Evolutionary conservation across 257 asterid genomes (phyloP).

Genomic region (Rubia yunnanensis): DNA sequence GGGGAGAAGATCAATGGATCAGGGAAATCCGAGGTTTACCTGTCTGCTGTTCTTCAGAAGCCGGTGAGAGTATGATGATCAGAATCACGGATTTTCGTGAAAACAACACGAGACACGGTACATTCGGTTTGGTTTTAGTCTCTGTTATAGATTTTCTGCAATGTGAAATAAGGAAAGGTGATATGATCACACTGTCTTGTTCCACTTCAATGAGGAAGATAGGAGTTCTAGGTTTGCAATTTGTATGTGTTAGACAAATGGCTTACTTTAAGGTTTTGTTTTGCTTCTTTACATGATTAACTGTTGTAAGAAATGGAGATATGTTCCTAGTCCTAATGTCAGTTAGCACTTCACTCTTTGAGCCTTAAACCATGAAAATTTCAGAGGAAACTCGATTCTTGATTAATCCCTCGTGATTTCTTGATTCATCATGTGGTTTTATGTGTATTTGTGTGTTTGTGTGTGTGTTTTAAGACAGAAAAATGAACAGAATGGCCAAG

Average conservation of each 20-base stretch:
- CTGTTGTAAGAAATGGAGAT: constrained; percentile 6
- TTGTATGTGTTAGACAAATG: constrained; percentile 8
- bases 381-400: no score
- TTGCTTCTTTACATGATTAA: constrained; percentile 16
- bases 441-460: background rate
- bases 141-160: constrained; percentile 25
- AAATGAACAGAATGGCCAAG: background rate
- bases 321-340: constrained; percentile 1
- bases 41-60: constrained; percentile 72
- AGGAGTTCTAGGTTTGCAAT: constrained; percentile 13
- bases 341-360: constrained; percentile 9
- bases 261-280: constrained; percentile 12
- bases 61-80: constrained; percentile 46
- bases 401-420: no score
- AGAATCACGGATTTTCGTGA: constrained; percentile 12
- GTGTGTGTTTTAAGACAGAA: background rate
- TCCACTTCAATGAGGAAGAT: background rate
- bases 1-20: constrained; percentile 64
- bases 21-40: constrained; percentile 58
- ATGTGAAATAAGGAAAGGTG: constrained; percentile 24
- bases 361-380: background rate
- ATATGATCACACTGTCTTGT: constrained; percentile 14
- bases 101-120: background rate
- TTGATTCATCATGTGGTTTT: no score
- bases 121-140: constrained; percentile 8